Base-by-base conservation (phyloP, 345 rosid genomes). In the Brassica rapa region DNA sequence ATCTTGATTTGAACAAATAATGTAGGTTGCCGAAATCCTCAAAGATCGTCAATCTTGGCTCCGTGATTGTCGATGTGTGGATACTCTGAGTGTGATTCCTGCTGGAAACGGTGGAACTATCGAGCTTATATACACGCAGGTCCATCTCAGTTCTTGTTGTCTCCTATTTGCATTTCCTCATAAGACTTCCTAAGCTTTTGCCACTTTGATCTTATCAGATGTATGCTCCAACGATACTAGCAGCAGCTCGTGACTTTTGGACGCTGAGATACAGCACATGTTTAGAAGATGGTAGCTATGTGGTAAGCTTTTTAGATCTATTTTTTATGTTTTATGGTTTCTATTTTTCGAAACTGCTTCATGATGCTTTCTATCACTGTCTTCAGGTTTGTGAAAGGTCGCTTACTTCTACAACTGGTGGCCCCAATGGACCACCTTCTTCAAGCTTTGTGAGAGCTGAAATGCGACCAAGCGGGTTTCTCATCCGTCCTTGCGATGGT, bases 161-260 rank as follows among this genome's bases (percentile, higher is more conserved):
- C 65, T 59, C 6, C 14, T 12, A 63, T 15, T 7, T 27, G 19
- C 33, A 29, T 5, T 24, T 59, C 6, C 11, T 66, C 63, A 4
- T 29, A 62, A 8, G 1, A 10, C 57, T 24, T 59, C n/a, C 41
- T n/a, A 8, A 41, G 39, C n/a, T 81, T 71, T 3, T 33, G 14
- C 32, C 53, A 27, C 72, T 55, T 5, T 37, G 33, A 66, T 62
- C 14, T 43, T 8, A 6, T 74, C 88, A 94, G 98, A 92, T 90
- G 71, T 94, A 89, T 80, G 97, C 98, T 25, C 97, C 93, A 0
- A 94, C 98, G 16, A 92, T 96, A 32, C 70, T 94, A 81, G 97
- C 98, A 24, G 91, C 91, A 46, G 98, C 97, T 55, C 93, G 98
- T 15, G 98, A 94, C 86, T 94, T 91, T 76, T 94, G 98, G 98